Percentiles rank a stretch among this genome's conserved stretches.
Evolutionary conservation across 345 rosid genomes (phyloP).

Genomic region (Corymbia maculata): DNA sequence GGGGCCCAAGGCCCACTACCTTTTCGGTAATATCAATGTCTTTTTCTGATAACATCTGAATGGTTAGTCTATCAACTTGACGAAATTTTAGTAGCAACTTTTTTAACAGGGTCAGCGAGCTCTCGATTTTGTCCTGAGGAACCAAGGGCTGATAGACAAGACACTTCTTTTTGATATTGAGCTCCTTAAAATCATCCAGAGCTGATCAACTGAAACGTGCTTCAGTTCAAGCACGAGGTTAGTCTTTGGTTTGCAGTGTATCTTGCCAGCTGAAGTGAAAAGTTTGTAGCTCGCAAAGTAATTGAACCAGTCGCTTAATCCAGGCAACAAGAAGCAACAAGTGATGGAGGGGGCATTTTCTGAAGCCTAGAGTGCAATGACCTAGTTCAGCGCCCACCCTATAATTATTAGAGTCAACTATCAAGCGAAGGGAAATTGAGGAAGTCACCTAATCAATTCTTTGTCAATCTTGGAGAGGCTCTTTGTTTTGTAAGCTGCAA

Average conservation of each 20-base stretch:
- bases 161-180: slow-evolving; percentile 88
- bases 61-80: not conserved
- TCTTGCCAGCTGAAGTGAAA: not conserved
- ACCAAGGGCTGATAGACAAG: slow-evolving; percentile 94
- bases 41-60: not conserved
- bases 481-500: not conserved
- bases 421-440: not conserved
- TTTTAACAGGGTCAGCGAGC: slow-evolving; percentile 83
- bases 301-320: not conserved
- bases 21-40: slow-evolving; percentile 54
- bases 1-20: slow-evolving; percentile 77
- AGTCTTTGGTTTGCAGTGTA: not conserved
- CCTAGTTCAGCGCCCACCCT: not conserved
- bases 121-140: slow-evolving; percentile 84
- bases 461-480: not conserved
- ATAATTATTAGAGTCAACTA: not conserved
- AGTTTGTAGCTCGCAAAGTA: not conserved
- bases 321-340: not conserved
- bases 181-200: slow-evolving; percentile 72
- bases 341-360: not conserved
- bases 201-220: slow-evolving; percentile 5
- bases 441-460: not conserved
- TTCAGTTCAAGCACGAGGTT: slow-evolving; percentile 1
- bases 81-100: not conserved
- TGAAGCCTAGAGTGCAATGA: not conserved